A percentile compares a stretch with the other conserved stretches of the same genome.
Evolutionary conservation across 1,139 yeast genomes (phyloP).

Genomic region (Yamadazyma spencermartinsiae): DNA sequence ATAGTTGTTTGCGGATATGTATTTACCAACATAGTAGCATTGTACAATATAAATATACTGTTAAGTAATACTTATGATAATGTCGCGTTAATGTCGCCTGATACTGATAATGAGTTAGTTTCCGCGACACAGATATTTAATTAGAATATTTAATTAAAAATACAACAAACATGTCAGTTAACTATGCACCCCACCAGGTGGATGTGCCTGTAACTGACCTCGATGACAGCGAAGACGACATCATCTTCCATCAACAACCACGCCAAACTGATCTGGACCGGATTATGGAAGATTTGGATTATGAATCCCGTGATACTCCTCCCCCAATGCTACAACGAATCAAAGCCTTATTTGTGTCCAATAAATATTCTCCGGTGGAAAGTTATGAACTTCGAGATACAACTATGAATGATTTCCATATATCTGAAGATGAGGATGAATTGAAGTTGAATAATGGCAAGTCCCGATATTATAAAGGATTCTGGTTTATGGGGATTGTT

Average conservation of each 20-base stretch:
- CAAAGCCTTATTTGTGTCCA: constrained; percentile 3
- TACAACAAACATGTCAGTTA: constrained; percentile 13
- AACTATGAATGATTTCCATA: constrained; percentile 7
- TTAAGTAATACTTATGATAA: too few relatives aligned
- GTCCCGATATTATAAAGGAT: constrained; percentile 1
- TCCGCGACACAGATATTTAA: too few relatives aligned
- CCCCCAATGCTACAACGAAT: constrained; percentile 4
- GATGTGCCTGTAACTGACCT: constrained; percentile 62
- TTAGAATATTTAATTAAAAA: neutral
- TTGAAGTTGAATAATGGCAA: neutral
- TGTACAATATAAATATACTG: too few relatives aligned
- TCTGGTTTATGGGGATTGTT: constrained; percentile 2
- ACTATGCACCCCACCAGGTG: constrained; percentile 34
- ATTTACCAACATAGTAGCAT: too few relatives aligned
- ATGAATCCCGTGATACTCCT: constrained; percentile 2
- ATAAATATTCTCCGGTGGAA: constrained; percentile 10
- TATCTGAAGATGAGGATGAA: constrained; percentile 7
- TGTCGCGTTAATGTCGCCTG: too few relatives aligned
- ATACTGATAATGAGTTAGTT: too few relatives aligned
- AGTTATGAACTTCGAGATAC: constrained; percentile 15
- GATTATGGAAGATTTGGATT: constrained; percentile 10
- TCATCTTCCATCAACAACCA: constrained; percentile 25
- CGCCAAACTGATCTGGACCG: constrained; percentile 3
- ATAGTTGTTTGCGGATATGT: too few relatives aligned
- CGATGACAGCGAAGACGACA: constrained; percentile 55